phyloP scores from a whole-genome alignment of 495 filamentous ascomycete species.

The Amphirosellinia nigrospora region DNA sequence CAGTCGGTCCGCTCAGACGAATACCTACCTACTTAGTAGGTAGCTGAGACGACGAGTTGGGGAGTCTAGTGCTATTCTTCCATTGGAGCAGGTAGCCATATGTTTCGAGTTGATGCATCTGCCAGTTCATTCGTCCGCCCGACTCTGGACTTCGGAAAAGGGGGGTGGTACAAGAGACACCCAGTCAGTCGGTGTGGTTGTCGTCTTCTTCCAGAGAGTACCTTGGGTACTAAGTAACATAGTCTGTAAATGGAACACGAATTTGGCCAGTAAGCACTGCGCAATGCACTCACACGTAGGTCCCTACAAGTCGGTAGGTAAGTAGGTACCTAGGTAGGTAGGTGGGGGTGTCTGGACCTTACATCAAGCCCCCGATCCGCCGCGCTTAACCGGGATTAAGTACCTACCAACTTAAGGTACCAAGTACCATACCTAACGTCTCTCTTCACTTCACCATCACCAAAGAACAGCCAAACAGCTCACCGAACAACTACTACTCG shows the following conservation, averaged over 20 bases:
- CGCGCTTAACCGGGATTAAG: not conserved
- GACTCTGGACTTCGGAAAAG: not conserved
- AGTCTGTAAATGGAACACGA: too few relatives aligned
- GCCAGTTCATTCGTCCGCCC: constrained; percentile 16
- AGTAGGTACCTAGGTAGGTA: not conserved
- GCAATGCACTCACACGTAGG: not conserved
- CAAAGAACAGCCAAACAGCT: not conserved
- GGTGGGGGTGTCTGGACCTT: not conserved
- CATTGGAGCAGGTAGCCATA: not conserved
- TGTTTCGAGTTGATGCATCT: constrained; percentile 11
- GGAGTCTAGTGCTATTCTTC: constrained; percentile 2
- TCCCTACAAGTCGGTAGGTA: too few relatives aligned
- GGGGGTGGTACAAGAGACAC: constrained; percentile 12
- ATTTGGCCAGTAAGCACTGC: not conserved
- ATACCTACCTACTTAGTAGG: too few relatives aligned
- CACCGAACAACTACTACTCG: not conserved
- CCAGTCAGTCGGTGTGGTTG: constrained; percentile 8
- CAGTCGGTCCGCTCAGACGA: not conserved
- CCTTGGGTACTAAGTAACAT: too few relatives aligned
- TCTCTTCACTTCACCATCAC: not conserved
- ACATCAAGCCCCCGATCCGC: constrained; percentile 6
- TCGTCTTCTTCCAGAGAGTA: too few relatives aligned
- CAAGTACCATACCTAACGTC: too few relatives aligned
- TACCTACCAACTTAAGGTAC: not conserved
- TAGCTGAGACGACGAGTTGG: not conserved